Conservation (phyloP, 2,329 filamentous ascomycete species). For the Rhynchosporium agropyri region DNA sequence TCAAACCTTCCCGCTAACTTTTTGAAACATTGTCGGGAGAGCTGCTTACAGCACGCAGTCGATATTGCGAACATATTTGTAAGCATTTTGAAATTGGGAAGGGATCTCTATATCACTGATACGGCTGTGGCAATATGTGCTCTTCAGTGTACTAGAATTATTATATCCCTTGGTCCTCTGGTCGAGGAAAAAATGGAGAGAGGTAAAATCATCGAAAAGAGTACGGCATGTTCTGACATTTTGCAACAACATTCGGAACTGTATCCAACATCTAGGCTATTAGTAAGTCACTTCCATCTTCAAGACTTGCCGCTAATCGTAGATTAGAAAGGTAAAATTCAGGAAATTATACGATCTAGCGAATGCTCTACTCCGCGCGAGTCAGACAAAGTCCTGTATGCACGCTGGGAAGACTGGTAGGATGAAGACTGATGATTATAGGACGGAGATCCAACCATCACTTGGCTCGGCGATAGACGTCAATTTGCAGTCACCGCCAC, state of each 20-base stretch:
- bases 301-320: not conserved
- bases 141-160: constrained; percentile 4
- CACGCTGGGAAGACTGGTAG: not conserved
- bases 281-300: not conserved
- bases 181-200: not conserved
- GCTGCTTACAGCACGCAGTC: constrained; percentile 1
- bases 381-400: constrained; percentile 1
- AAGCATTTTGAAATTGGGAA: not conserved
- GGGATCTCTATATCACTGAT: constrained; percentile 4
- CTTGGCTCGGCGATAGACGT: constrained; percentile 12
- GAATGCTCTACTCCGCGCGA: not conserved
- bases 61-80: constrained; percentile 2
- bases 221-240: not conserved
- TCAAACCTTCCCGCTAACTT: not conserved
- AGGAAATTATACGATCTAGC: constrained; percentile 1
- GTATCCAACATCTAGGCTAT: constrained; percentile 6
- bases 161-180: constrained; percentile 1
- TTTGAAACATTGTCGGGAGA: constrained; percentile 1
- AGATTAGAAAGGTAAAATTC: not conserved
- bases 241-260: constrained; percentile 3
- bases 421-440: not conserved
- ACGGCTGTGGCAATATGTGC: constrained; percentile 5
- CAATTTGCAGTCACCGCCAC: constrained; percentile 2
- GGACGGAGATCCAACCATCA: not conserved
- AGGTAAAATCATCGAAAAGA: not conserved